A percentile compares a stretch with the other conserved stretches of the same genome.
These are phyloP conservation scores for Venustampulla echinocandica DNA, from an alignment of 495 filamentous ascomycete species.

Conservation along the genomic window DNA sequence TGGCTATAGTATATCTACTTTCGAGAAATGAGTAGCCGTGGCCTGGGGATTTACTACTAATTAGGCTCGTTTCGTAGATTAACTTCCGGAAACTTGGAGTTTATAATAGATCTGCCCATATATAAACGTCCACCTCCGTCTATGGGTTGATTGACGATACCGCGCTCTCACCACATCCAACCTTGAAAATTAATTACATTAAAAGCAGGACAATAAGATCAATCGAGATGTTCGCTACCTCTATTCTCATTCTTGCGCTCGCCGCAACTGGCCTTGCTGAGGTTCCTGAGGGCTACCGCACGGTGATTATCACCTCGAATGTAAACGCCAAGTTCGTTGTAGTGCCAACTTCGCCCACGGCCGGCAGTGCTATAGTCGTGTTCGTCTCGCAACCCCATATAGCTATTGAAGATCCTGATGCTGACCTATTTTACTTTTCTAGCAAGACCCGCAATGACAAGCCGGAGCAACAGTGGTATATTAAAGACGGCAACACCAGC, in stretches of 20 bases:
- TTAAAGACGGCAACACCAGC: slow-evolving; percentile 30
- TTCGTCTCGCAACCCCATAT: slow-evolving; percentile 23
- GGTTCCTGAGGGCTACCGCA: slow-evolving; percentile 35
- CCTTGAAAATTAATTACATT: slow-evolving; percentile 5
- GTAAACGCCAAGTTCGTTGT: slow-evolving; percentile 43
- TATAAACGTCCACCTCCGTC: neutral
- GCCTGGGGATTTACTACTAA: neutral
- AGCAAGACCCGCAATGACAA: neutral
- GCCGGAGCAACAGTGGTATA: slow-evolving; percentile 39
- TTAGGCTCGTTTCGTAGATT: neutral
- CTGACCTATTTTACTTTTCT: neutral
- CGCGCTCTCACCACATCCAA: slow-evolving; percentile 1
- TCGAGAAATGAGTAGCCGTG: neutral
- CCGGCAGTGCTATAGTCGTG: slow-evolving; percentile 35
- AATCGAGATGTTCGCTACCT: slow-evolving; percentile 29
- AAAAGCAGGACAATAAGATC: slow-evolving; percentile 4
- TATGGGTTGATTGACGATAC: neutral
- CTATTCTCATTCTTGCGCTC: slow-evolving; percentile 33
- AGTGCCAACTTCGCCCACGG: slow-evolving; percentile 31
- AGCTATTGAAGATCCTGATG: neutral
- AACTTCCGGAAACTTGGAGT: neutral
- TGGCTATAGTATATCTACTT: neutral
- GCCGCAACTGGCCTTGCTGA: slow-evolving; percentile 38
- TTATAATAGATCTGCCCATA: neutral
- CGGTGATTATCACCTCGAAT: slow-evolving; percentile 42